phyloP scores from a whole-genome alignment of 2,329 filamentous ascomycete genomes.

The Aspergillus quadrilineatus region DNA sequence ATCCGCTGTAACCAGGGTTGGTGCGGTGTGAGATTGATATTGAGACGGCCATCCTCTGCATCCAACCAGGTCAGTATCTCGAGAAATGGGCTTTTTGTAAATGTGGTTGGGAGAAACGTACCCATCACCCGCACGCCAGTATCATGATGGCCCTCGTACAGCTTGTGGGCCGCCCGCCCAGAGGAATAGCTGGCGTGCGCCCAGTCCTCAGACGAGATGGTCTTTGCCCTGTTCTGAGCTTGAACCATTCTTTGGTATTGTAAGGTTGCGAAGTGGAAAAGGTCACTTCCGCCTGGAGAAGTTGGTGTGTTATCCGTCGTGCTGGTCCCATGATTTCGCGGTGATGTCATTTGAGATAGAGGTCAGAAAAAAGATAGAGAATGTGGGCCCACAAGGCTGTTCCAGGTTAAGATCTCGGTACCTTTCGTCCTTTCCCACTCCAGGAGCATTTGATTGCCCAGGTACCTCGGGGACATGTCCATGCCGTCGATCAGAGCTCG shows the following conservation, averaged over 20 bases:
- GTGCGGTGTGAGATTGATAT: slow-evolving; percentile 76
- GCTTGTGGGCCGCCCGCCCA: not conserved
- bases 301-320: not conserved
- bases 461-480: no score
- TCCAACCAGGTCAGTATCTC: not conserved
- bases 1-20: slow-evolving; percentile 65
- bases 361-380: not conserved
- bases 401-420: not conserved
- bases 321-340: not conserved
- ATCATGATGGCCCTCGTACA: slow-evolving; percentile 6
- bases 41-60: slow-evolving; percentile 71
- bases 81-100: not conserved
- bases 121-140: slow-evolving; percentile 24
- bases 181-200: not conserved
- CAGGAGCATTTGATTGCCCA: no score
- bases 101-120: not conserved
- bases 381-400: not conserved
- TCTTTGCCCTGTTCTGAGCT: not conserved
- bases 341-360: not conserved
- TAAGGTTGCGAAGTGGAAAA: not conserved
- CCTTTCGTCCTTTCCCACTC: no score
- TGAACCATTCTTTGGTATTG: not conserved
- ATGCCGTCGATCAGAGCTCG: no score
- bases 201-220: slow-evolving; percentile 10
- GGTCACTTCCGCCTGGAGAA: no score